These are phyloP conservation scores for Saccharomycopsis hybrid DNA, from an alignment of 1,139 yeast species.

Conservation along the genomic window DNA sequence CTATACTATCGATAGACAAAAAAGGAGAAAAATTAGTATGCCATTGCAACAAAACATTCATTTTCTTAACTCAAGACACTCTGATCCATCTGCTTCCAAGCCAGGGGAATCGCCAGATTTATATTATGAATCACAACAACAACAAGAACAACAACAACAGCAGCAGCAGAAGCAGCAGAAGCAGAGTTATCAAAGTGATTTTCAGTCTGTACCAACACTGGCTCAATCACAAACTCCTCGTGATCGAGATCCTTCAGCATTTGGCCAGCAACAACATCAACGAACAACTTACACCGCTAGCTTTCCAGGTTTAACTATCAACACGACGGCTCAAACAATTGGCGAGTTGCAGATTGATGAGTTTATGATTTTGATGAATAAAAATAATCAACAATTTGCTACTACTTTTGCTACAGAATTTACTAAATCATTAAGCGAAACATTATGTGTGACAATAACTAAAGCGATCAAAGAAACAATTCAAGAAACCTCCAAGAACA, in stretches of 20 bases:
- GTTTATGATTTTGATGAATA: conserved; percentile 16
- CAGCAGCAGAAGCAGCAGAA: no score
- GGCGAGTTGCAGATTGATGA: conserved; percentile 6
- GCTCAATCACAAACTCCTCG: background rate
- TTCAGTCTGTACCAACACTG: background rate
- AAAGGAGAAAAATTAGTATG: background rate
- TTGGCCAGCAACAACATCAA: no score
- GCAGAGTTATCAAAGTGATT: no score
- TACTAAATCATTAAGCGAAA: conserved; percentile 17
- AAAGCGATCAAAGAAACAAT: conserved; percentile 17
- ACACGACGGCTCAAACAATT: background rate
- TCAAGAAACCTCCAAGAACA: conserved; percentile 20
- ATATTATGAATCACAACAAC: no score
- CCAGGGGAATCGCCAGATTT: background rate
- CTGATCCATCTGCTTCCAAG: background rate
- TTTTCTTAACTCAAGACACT: background rate
- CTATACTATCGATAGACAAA: background rate
- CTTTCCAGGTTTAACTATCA: background rate
- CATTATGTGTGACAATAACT: conserved; percentile 12
- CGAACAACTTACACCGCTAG: no score
- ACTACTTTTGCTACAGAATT: conserved; percentile 18
- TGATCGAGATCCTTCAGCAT: no score
- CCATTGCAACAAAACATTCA: background rate
- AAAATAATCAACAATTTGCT: conserved; percentile 20
- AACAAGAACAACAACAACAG: no score